Base-by-base conservation (phyloP, 768 basidiomycete species). In the Infundibulicybe gibba region DNA sequence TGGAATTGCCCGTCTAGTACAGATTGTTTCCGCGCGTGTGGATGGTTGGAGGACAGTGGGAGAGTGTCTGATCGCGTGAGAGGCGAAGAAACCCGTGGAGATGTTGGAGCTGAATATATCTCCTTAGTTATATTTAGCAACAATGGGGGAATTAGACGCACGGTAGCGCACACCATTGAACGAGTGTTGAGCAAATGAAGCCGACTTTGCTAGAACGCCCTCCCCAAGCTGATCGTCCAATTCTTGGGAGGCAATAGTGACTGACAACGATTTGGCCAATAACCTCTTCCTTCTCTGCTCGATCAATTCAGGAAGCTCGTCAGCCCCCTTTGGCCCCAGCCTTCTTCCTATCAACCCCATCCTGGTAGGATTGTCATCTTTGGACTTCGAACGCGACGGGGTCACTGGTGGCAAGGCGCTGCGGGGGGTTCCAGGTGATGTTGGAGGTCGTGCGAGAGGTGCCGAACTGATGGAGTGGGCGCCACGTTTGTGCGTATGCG, bases 381-480 rank as follows among this genome's bases (percentile, higher is more conserved):
- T 49, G 11, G 50, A 54, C 45, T 51, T 60, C 6, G 52, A 32
- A 8, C 25, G 25, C 3, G 58, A 56, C 3, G 56, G 41, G 4
- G 64, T 54, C 15, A 54, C 45, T 0, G 63, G 54, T 6, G 61
- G 51, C n/a, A 62, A 49, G 3, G 64, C 53, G 11, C 68, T 65
- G 8, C 70, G 65, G 19, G 75, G 71, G 15, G 79, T 76, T 9
- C 88, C 87, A 14, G 90, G 87, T 2, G 87, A 90, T 2, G 90
- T 92, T 0, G 90, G 90, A 0, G 90, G 90, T 47, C 85, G 76
- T 4, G 90, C 80, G 38, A 92, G 69, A 0, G 88, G 88, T 1
- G 86, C 90, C 43, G 87, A 87, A 58, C 87, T 90, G 56, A 92
- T 83, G 0, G 88, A 90, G 61, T 92, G 90, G 0, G 81, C 81